These are phyloP conservation scores for Trypethelium eluteriae DNA, from an alignment of 495 filamentous ascomycete genomes.

Conservation along the genomic window DNA sequence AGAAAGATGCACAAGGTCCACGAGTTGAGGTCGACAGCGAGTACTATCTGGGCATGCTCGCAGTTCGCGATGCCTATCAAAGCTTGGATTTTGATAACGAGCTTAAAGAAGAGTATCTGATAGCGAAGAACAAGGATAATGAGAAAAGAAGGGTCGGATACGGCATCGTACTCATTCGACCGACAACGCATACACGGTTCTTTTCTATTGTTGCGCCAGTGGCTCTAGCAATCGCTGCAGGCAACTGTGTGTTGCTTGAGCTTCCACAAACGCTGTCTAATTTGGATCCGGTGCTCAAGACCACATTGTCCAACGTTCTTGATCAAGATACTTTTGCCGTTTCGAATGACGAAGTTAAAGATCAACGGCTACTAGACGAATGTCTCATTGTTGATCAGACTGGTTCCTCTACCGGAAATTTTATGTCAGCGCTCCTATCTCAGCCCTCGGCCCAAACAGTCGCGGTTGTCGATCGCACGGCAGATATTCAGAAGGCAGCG, in stretches of 20 bases:
- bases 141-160: constrained; percentile 25
- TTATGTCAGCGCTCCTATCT: constrained; percentile 29
- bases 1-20: constrained; percentile 34
- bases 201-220: constrained; percentile 43
- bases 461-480: constrained; percentile 49
- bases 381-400: constrained; percentile 22
- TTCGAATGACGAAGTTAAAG: constrained; percentile 14
- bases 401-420: constrained; percentile 10
- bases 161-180: constrained; percentile 49
- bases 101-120: constrained; percentile 44
- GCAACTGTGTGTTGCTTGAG: constrained; percentile 48
- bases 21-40: constrained; percentile 40
- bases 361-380: constrained; percentile 10
- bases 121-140: constrained; percentile 40
- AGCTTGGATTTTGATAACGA: constrained; percentile 36
- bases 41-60: constrained; percentile 37
- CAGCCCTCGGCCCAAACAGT: constrained; percentile 33
- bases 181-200: constrained; percentile 42
- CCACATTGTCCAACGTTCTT: constrained; percentile 36
- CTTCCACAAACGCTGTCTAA: constrained; percentile 35
- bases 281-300: constrained; percentile 35
- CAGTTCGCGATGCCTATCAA: constrained; percentile 41
- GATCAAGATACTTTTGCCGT: constrained; percentile 43
- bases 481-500: constrained; percentile 42
- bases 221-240: constrained; percentile 44